Conservation (phyloP, 805 yeast genomes). For the Kregervanrija fluxuum region DNA sequence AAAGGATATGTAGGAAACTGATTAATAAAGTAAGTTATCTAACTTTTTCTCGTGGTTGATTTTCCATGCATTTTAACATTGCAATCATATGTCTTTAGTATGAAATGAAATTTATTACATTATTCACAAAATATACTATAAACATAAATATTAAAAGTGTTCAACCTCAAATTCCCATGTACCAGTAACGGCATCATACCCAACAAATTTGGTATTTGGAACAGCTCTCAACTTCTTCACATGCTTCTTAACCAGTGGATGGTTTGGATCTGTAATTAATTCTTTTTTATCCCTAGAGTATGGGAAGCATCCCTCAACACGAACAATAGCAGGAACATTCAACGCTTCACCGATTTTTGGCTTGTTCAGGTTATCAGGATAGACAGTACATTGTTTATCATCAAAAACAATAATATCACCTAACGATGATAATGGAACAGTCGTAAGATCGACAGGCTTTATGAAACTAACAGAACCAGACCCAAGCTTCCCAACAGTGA, state of each 20-base stretch:
- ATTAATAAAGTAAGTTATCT: too few species aligned
- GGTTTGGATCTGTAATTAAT: slow-evolving; percentile 72
- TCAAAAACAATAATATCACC: slow-evolving; percentile 60
- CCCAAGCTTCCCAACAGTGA: slow-evolving; percentile 72
- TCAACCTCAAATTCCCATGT: slow-evolving; percentile 58
- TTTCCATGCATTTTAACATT: too few species aligned
- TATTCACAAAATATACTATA: background rate
- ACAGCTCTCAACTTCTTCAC: slow-evolving; percentile 56
- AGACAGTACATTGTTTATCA: slow-evolving; percentile 54
- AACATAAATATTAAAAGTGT: slow-evolving; percentile 19
- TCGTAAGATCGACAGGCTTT: slow-evolving; percentile 77
- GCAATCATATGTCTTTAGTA: background rate
- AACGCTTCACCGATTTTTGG: slow-evolving; percentile 77
- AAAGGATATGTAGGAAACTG: too few species aligned
- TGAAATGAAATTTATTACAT: too few species aligned
- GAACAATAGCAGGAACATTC: slow-evolving; percentile 65
- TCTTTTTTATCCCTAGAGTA: slow-evolving; percentile 60
- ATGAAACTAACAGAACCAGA: slow-evolving; percentile 73
- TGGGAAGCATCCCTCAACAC: slow-evolving; percentile 78
- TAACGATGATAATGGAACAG: slow-evolving; percentile 55
- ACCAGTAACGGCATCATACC: slow-evolving; percentile 73
- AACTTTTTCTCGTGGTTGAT: too few species aligned
- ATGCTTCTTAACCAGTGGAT: slow-evolving; percentile 63
- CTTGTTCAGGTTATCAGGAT: slow-evolving; percentile 56
- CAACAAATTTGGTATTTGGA: slow-evolving; percentile 55